A percentile compares a stretch with the other conserved stretches of the same genome.
Conservation (phyloP, 352 stramenopile species). For the Globisporangium nagaii region DNA sequence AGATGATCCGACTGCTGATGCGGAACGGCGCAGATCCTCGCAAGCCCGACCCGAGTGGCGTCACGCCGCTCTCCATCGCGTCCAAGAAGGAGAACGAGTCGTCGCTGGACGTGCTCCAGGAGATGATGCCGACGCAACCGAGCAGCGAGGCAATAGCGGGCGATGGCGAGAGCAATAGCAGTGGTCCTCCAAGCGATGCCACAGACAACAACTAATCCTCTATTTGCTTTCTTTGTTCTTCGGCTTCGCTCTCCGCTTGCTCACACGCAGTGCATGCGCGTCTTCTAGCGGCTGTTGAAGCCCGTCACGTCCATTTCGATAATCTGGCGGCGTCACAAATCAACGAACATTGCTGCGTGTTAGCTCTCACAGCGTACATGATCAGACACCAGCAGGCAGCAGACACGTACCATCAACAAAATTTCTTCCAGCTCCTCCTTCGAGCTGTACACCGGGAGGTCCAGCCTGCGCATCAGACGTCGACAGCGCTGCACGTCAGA, state of each 20-base stretch:
- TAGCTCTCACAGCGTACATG: too few species aligned
- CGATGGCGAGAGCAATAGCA: constrained; percentile 4
- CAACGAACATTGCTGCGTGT: neutral
- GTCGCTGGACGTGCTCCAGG: constrained; percentile 48
- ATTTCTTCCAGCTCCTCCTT: constrained; percentile 92
- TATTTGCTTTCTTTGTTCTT: too few species aligned
- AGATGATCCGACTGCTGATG: constrained; percentile 64
- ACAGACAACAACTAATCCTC: constrained; percentile 6
- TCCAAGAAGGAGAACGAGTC: constrained; percentile 60
- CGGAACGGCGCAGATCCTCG: constrained; percentile 47
- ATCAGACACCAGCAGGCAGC: neutral
- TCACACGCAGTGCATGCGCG: too few species aligned
- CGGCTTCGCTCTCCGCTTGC: too few species aligned
- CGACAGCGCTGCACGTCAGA: too few species aligned
- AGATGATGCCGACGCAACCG: constrained; percentile 25
- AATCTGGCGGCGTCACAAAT: constrained; percentile 21
- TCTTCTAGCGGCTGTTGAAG: constrained; percentile 56
- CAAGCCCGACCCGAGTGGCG: constrained; percentile 35
- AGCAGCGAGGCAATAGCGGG: constrained; percentile 6
- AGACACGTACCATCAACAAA: constrained; percentile 79
- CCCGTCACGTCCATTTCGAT: constrained; percentile 73
- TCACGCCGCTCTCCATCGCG: constrained; percentile 60
- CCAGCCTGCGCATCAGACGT: constrained; percentile 45
- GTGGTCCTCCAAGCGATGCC: constrained; percentile 13
- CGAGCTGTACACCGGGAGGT: constrained; percentile 66